Conservation (phyloP, 2,329 filamentous ascomycete species). For the Grosmannia clavigera region DNA sequence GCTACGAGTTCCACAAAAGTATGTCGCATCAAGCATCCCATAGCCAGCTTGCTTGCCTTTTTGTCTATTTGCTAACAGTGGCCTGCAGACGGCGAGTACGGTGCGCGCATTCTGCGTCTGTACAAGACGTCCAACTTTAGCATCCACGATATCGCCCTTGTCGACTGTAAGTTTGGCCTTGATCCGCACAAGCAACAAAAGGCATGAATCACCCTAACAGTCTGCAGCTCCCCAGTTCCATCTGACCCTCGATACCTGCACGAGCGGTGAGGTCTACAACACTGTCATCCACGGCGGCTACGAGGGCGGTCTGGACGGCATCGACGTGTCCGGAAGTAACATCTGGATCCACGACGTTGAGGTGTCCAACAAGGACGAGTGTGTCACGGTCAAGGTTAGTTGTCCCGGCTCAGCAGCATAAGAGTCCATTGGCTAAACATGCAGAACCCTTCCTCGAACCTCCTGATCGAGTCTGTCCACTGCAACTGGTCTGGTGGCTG, state of each 20-base stretch:
- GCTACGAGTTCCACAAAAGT: conserved; percentile 30
- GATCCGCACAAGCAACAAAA: neutral
- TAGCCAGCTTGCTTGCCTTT: no score
- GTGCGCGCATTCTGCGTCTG: conserved; percentile 32
- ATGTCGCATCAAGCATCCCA: neutral
- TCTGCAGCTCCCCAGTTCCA: conserved; percentile 12
- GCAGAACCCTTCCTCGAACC: conserved; percentile 34
- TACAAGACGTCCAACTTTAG: conserved; percentile 31
- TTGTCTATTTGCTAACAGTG: neutral
- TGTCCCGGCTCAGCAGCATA: neutral
- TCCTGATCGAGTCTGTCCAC: conserved; percentile 47
- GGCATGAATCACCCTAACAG: neutral
- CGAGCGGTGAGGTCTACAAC: conserved; percentile 40
- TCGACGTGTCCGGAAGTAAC: conserved; percentile 41
- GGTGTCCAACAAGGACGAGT: conserved; percentile 52
- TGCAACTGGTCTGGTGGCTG: conserved; percentile 49
- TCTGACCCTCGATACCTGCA: conserved; percentile 20
- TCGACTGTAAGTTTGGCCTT: conserved; percentile 22
- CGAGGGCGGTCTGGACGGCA: conserved; percentile 40
- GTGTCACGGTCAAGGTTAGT: conserved; percentile 11
- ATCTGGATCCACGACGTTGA: conserved; percentile 47
- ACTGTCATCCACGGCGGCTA: conserved; percentile 38
- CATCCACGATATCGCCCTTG: conserved; percentile 34
- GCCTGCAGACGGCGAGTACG: conserved; percentile 15
- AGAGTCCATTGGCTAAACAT: neutral